These are phyloP conservation scores for Pseudomicrostroma phylloplanum DNA, from an alignment of 1,284 basidiomycete species.

Conservation along the genomic window DNA sequence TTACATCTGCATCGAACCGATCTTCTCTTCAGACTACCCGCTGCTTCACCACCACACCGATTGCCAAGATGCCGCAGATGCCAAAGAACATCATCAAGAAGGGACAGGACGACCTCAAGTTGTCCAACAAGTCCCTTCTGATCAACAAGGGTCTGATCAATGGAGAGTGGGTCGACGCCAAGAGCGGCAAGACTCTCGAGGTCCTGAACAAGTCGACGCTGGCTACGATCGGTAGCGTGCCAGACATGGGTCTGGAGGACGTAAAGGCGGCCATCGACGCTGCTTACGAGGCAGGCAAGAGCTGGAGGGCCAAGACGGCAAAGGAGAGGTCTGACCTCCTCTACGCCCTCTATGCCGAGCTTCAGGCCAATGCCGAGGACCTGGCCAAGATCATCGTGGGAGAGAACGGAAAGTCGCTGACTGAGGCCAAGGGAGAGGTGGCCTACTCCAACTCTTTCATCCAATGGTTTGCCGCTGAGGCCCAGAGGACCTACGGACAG, in stretches of 20 bases:
- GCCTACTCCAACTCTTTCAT: conserved; percentile 46
- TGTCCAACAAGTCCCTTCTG: conserved; percentile 35
- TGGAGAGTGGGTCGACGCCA: conserved; percentile 38
- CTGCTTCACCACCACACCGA: conserved; percentile 5
- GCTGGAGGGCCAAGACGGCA: conserved; percentile 42
- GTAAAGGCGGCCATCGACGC: conserved; percentile 40
- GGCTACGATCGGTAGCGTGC: conserved; percentile 39
- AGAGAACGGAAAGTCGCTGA: conserved; percentile 46
- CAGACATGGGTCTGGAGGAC: conserved; percentile 38
- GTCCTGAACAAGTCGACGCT: conserved; percentile 49
- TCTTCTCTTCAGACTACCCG: neutral
- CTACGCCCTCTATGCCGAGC: conserved; percentile 35
- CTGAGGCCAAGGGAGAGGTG: conserved; percentile 47
- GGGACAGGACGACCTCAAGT: conserved; percentile 40
- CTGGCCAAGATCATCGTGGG: conserved; percentile 47
- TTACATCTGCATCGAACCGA: neutral
- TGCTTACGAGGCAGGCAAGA: conserved; percentile 34
- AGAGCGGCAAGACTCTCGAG: conserved; percentile 30
- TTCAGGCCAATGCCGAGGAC: conserved; percentile 39
- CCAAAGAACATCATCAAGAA: conserved; percentile 44
- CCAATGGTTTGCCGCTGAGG: conserved; percentile 46
- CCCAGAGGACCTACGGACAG: conserved; percentile 58
- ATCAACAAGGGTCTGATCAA: conserved; percentile 40
- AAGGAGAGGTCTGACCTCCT: conserved; percentile 46
- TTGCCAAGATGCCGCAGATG: conserved; percentile 41